phyloP scores from a whole-genome alignment of 306 rosid species.

The Castanea sativa region DNA sequence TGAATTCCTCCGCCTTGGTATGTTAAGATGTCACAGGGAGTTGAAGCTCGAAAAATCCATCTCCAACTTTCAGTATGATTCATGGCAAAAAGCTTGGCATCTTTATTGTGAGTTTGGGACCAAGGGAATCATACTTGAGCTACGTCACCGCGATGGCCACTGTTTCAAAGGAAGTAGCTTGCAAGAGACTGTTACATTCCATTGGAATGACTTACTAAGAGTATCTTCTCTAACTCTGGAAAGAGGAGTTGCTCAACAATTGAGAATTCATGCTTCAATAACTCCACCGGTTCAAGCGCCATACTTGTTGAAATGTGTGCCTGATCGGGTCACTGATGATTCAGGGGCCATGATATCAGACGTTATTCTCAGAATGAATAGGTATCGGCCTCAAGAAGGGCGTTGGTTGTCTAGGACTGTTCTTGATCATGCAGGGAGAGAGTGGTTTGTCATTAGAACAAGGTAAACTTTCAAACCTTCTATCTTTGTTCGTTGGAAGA shows the following conservation, averaged over 20 bases:
- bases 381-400: constrained; percentile 93
- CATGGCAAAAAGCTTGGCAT: constrained; percentile 85
- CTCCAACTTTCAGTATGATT: constrained; percentile 43
- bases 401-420: constrained; percentile 94
- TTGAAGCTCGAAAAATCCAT: constrained; percentile 62
- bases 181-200: constrained; percentile 40
- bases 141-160: constrained; percentile 43
- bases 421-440: constrained; percentile 94
- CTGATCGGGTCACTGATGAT: constrained; percentile 84
- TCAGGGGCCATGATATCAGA: constrained; percentile 89
- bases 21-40: constrained; percentile 70
- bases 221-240: constrained; percentile 61
- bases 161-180: constrained; percentile 62
- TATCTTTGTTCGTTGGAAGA: background rate
- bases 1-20: constrained; percentile 54
- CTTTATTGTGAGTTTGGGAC: constrained; percentile 90
- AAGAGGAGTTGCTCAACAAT: constrained; percentile 50
- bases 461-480: constrained; percentile 44
- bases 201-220: constrained; percentile 83
- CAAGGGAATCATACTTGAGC: constrained; percentile 65
- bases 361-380: constrained; percentile 76
- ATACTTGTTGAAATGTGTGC: constrained; percentile 88
- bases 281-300: constrained; percentile 93
- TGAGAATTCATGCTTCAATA: constrained; percentile 56
- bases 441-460: constrained; percentile 79